Evolutionary conservation across 257 asterid genomes (phyloP), one percentile per base, ranked within the genome.

Genomic region (Ocimum tenuiflorum): DNA sequence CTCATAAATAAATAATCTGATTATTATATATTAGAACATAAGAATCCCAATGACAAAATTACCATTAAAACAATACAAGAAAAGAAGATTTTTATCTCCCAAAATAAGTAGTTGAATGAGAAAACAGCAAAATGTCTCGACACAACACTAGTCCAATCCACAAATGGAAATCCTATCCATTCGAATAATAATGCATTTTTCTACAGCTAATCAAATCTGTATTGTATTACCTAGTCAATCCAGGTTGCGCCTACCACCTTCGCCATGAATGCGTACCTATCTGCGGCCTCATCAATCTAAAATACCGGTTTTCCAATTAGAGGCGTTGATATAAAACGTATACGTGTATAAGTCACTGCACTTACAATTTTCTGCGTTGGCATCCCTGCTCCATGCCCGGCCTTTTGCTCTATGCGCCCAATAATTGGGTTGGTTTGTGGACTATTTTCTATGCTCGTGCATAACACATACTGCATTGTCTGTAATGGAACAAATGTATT

Each of bases 341-440:
- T 50, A 78, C 22, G 9, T 10, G 43, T 36, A 12, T 49, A 31
- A 8, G 42, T 18, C 8, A 38, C 19, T n/a, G 13, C 19, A 51
- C 42, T 72, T 78, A 92, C 99, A 64, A 76, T 57, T 79, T 94
- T 90, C 80, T 90, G 91, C 6, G 96, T 90, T 7, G 99, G 95
- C 70, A 77, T 91, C 47, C 99, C 95, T 49, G 94, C 92, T 63
- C 99, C 97, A 59, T 94, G 99, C 24, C 99, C 99, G 1, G 99
- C 99, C 65, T 94, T 88, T 7, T 77, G 80, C 59, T 90, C 96
- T 31, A 94, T 90, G 24, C 97, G 89, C 64, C 89, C 95, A 13
- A 94, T 63, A 33, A 88, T 79, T 13, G 87, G 96, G 77, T 94
- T 94, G 6, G 78, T 82, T 71, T 90, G 97, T 9, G 80, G 96